phyloP scores from a whole-genome alignment of 805 yeast genomes.

The Teunomyces barrocoloradensis region DNA sequence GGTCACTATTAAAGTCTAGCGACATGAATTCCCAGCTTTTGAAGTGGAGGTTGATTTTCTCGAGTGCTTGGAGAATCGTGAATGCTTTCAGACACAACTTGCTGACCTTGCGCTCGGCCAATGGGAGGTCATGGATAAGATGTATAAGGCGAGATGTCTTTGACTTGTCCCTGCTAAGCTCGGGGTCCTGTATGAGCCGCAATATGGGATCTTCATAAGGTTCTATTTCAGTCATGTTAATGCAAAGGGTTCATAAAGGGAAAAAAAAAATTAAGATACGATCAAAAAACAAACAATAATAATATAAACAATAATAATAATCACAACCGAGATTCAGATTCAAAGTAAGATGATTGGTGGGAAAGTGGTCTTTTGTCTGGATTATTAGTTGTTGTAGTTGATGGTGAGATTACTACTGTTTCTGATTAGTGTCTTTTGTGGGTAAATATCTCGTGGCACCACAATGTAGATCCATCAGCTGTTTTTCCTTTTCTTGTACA shows the following conservation, averaged over 20 bases:
- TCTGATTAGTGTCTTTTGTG: too few species aligned
- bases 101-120: slow-evolving; percentile 42
- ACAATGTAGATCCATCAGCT: too few species aligned
- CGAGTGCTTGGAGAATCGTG: slow-evolving; percentile 48
- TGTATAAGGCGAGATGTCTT: slow-evolving; percentile 39
- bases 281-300: background rate
- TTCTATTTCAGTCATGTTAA: slow-evolving; percentile 18
- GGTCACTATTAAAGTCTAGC: slow-evolving; percentile 46
- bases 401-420: too few species aligned
- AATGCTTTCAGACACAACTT: slow-evolving; percentile 48
- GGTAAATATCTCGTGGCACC: too few species aligned
- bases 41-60: slow-evolving; percentile 44
- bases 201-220: slow-evolving; percentile 50
- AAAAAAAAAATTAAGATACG: background rate
- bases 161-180: slow-evolving; percentile 40
- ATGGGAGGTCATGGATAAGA: slow-evolving; percentile 43
- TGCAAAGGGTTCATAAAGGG: background rate
- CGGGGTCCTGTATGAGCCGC: slow-evolving; percentile 46
- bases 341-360: too few species aligned
- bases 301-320: too few species aligned
- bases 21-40: slow-evolving; percentile 58
- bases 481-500: background rate
- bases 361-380: too few species aligned
- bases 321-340: background rate
- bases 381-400: too few species aligned